Base-by-base conservation (phyloP, 331 rosid genomes). In the Acacia pycnantha region DNA sequence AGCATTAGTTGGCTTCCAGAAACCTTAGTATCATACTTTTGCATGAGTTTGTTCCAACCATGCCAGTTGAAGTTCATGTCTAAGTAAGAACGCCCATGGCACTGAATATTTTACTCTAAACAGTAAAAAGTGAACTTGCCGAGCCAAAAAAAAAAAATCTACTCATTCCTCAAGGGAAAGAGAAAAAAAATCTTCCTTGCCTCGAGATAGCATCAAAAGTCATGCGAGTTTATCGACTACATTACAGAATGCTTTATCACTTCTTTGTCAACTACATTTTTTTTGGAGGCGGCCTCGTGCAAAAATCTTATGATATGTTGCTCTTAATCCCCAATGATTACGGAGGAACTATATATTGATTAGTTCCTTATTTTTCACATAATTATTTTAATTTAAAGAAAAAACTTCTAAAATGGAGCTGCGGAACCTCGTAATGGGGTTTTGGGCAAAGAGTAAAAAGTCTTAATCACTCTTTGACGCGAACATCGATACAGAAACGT, bases 11-110 rank as follows among this genome's bases (percentile, higher is more conserved):
- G 43, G 72, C 10, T 56, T 56, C 4, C 62, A 56, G 26, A 56
- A 56, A 56, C 10, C 11, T 54, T 54, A 56, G 62, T 0, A 9
- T 22, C 62, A 8, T 56, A n/a, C 13, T 56, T 56, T 19, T 21
- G 62, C 62, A 56, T n/a, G 62, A n/a, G 27, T 56, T 64, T 47
- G 61, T 77, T 64, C 46, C 78, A 74, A n/a, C 59, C 31, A 33
- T 35, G 66, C 31, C 59, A 74, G 66, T 53, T 21, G 64, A 51
- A 73, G 24, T 53, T 74, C 66, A 31, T 12, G 78, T 33, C 33
- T 11, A 58, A 22, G 31, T 51, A 73, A 31, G 19, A 33, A 33
- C 11, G 9, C 21, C 64, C 11, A 40, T 22, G 48, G 35, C 8
- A 48, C 67, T 35, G 35, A 31, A 53, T 33, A 24, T 35, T 74